A percentile compares a stretch with the other conserved stretches of the same genome.
Evolutionary conservation across 768 basidiomycete genomes (phyloP).

Genomic region (Exsudoporus frostii): DNA sequence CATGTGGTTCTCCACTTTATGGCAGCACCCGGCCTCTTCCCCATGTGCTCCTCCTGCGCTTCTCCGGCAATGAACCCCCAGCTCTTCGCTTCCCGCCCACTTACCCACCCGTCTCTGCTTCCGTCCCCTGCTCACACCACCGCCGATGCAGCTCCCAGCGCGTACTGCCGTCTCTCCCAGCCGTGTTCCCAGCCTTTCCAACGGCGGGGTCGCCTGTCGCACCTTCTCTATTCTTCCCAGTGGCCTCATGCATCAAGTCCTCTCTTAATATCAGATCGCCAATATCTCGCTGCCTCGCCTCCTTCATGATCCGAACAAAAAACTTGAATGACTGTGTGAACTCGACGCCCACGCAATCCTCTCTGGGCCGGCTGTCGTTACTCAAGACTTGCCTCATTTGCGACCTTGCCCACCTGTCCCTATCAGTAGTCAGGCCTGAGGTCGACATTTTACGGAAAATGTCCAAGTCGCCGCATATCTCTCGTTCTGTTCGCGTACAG

Average conservation of each 20-base stretch:
- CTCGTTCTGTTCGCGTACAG: slow-evolving; percentile 20
- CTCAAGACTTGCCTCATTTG: slow-evolving; percentile 14
- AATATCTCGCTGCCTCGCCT: slow-evolving; percentile 25
- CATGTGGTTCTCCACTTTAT: slow-evolving; percentile 20
- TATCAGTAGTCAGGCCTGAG: slow-evolving; percentile 2
- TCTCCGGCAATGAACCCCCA: slow-evolving; percentile 25
- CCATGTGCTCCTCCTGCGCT: slow-evolving; percentile 3
- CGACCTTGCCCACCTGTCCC: neutral
- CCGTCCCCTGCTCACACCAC: slow-evolving; percentile 1
- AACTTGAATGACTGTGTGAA: slow-evolving; percentile 27
- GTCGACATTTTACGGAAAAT: slow-evolving; percentile 8
- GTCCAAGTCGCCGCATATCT: slow-evolving; percentile 18
- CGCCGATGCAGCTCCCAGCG: slow-evolving; percentile 3
- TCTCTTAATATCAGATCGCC: slow-evolving; percentile 32
- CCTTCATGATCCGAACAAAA: slow-evolving; percentile 29
- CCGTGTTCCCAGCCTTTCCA: neutral
- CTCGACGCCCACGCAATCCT: neutral
- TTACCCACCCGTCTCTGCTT: neutral
- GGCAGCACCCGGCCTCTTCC: slow-evolving; percentile 19
- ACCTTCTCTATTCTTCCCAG: slow-evolving; percentile 2
- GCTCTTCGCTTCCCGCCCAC: neutral
- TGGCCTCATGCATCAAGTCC: slow-evolving; percentile 30
- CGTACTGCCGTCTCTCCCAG: neutral
- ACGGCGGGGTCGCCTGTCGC: neutral
- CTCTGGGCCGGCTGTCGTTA: slow-evolving; percentile 5